These are phyloP conservation scores for Ogataea hybrid DNA, from an alignment of 1,139 yeast species.

Conservation along the genomic window DNA sequence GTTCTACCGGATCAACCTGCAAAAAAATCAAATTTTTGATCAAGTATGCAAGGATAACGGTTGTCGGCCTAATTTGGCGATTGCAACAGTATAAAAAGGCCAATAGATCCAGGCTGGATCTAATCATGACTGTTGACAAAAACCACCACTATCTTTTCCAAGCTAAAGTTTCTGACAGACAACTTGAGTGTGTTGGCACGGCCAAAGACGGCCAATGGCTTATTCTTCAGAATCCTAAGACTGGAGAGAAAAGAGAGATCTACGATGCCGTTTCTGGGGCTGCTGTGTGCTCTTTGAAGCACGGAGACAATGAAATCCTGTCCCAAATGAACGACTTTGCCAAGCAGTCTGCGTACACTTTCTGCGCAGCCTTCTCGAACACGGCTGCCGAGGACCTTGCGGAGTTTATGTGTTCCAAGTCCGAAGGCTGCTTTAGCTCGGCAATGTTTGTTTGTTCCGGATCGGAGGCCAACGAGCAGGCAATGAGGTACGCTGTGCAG, in stretches of 20 bases:
- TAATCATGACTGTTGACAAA: constrained; percentile 21
- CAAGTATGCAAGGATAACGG: too few species aligned
- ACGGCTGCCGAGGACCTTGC: constrained; percentile 51
- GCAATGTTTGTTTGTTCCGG: constrained; percentile 61
- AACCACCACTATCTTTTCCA: constrained; percentile 35
- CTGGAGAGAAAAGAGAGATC: constrained; percentile 40
- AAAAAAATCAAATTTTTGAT: too few species aligned
- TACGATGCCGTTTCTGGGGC: constrained; percentile 61
- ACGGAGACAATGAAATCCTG: constrained; percentile 48
- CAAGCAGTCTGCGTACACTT: constrained; percentile 41
- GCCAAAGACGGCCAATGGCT: constrained; percentile 43
- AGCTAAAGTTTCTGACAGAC: constrained; percentile 26
- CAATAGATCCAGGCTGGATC: background rate
- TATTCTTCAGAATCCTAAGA: constrained; percentile 44
- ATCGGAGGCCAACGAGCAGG: constrained; percentile 61
- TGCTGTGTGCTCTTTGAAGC: constrained; percentile 55
- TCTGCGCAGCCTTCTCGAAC: constrained; percentile 42
- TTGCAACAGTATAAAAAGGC: background rate
- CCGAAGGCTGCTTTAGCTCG: constrained; percentile 51
- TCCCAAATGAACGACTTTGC: constrained; percentile 48
- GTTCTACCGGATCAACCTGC: too few species aligned
- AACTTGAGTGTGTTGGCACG: constrained; percentile 42
- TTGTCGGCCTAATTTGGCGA: too few species aligned
- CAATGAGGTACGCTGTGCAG: constrained; percentile 47
- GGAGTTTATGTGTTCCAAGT: constrained; percentile 49